Percentiles rank a stretch among this genome's conserved stretches.
Evolutionary conservation across 768 basidiomycete genomes (phyloP).

Genomic region (Lactarius akahatsu): DNA sequence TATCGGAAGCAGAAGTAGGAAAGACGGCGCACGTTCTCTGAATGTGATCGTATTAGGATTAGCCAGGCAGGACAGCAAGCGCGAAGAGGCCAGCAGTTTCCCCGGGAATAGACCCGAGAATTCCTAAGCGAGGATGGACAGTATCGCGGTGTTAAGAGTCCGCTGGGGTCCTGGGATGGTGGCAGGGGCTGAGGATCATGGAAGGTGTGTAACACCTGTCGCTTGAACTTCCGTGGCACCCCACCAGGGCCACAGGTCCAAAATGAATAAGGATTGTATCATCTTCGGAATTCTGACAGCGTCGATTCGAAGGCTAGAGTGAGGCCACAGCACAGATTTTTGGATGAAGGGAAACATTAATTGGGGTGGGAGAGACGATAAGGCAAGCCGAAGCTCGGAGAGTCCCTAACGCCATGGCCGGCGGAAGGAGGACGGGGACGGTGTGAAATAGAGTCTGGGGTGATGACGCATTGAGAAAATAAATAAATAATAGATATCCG

Average conservation of each 20-base stretch:
- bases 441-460: slow-evolving; percentile 6
- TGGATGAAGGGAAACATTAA: neutral
- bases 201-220: neutral
- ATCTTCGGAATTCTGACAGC: neutral
- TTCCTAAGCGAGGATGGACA: slow-evolving; percentile 4
- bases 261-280: neutral
- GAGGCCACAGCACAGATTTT: neutral
- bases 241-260: neutral
- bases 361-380: neutral
- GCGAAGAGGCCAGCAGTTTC: slow-evolving; percentile 20
- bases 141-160: neutral
- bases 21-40: neutral
- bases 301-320: no score
- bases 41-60: neutral
- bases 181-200: slow-evolving; percentile 5
- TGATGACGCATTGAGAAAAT: neutral
- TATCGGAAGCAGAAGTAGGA: no score
- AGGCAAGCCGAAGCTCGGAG: neutral
- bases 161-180: neutral
- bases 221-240: slow-evolving; percentile 5
- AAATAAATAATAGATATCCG: no score
- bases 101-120: slow-evolving; percentile 15
- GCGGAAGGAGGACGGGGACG: neutral
- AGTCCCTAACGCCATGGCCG: no score
- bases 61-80: neutral